These are phyloP conservation scores for Wickerhamiella dianesei DNA, from an alignment of 805 yeast species.

Conservation along the genomic window DNA sequence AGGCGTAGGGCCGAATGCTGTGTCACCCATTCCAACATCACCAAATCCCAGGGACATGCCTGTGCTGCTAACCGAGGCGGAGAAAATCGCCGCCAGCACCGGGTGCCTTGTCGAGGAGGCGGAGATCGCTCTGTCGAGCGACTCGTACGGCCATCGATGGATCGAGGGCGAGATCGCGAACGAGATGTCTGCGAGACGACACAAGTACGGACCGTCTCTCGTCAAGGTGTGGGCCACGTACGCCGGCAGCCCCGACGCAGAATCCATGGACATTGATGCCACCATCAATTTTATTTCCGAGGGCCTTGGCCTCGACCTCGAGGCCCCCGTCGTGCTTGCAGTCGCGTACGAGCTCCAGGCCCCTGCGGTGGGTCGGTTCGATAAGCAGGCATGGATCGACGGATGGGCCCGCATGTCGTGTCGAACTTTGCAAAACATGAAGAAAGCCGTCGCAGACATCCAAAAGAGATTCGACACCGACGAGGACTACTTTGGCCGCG, in stretches of 20 bases:
- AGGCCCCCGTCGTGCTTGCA: conserved; percentile 56
- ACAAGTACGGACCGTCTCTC: conserved; percentile 5
- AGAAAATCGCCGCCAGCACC: conserved; percentile 9
- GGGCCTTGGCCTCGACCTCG: conserved; percentile 49
- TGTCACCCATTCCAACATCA: too few species aligned
- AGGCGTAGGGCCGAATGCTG: conserved; percentile 6
- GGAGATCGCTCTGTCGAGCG: conserved; percentile 6
- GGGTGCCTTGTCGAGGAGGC: conserved; percentile 15
- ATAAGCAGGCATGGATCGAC: conserved; percentile 34
- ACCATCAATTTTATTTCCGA: conserved; percentile 56
- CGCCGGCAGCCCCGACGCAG: conserved; percentile 15
- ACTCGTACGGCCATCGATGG: not conserved
- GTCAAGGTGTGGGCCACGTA: conserved; percentile 7
- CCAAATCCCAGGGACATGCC: too few species aligned
- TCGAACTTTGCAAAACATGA: conserved; percentile 36
- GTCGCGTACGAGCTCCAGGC: conserved; percentile 57
- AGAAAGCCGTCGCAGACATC: conserved; percentile 24
- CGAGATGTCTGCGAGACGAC: conserved; percentile 7
- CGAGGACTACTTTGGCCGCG: conserved; percentile 34
- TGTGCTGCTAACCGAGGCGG: not conserved
- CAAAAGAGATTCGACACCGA: conserved; percentile 27
- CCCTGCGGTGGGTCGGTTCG: conserved; percentile 52
- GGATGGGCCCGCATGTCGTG: conserved; percentile 40
- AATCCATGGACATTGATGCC: conserved; percentile 58
- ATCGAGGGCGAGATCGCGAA: conserved; percentile 3